Evolutionary conservation across 805 yeast species (phyloP).

Genomic region (Isabelozyma heimii): DNA sequence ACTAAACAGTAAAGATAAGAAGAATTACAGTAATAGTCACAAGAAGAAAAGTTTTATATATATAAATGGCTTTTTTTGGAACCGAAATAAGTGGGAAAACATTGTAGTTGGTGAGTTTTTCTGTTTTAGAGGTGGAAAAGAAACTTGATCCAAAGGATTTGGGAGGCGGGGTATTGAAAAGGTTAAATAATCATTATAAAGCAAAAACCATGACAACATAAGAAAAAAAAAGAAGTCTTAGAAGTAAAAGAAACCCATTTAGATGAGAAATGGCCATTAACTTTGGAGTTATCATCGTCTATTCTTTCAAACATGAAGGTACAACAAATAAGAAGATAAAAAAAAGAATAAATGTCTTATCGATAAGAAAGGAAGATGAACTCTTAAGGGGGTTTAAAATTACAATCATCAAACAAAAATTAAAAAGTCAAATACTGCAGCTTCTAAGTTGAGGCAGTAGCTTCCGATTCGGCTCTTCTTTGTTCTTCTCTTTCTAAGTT

Average conservation of each 20-base stretch:
- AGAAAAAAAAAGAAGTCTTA: background rate
- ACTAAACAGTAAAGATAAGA: background rate
- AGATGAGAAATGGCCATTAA: background rate
- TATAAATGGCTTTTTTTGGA: no score
- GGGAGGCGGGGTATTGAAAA: background rate
- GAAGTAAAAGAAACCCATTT: background rate
- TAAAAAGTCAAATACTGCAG: background rate
- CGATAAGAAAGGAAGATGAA: background rate
- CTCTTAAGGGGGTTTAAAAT: background rate
- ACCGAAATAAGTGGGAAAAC: no score
- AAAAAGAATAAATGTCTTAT: no score
- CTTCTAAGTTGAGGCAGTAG: background rate
- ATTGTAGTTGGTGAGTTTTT: no score
- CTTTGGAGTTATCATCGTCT: background rate
- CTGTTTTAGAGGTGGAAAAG: no score
- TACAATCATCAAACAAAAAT: background rate
- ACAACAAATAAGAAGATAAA: background rate
- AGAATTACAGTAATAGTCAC: background rate
- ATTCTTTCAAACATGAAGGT: background rate
- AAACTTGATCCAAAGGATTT: background rate
- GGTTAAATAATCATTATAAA: background rate
- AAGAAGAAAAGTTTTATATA: no score
- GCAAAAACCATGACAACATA: background rate
- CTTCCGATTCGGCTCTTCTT: constrained; percentile 29
- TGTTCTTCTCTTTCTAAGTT: constrained; percentile 58